Conservation (phyloP, 768 basidiomycete species). For the Mycena pura region DNA sequence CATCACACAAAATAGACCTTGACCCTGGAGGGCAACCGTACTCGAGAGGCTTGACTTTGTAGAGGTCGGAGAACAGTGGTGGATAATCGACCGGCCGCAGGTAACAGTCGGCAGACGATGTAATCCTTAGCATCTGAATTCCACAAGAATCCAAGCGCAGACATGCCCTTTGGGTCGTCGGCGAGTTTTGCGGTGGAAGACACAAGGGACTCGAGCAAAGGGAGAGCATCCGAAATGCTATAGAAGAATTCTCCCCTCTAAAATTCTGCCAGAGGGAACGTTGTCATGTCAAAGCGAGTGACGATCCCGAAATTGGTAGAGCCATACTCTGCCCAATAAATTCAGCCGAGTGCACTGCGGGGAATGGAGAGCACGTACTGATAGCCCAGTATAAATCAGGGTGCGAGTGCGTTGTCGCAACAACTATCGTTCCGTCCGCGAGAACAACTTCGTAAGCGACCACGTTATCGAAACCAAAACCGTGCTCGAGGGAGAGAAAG, state of each 20-base stretch:
- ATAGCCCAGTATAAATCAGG: slow-evolving; percentile 28
- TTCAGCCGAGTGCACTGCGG: no score
- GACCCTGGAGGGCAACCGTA: no score
- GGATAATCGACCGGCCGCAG: slow-evolving; percentile 6
- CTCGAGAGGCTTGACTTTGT: background rate
- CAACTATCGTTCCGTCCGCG: slow-evolving; percentile 16
- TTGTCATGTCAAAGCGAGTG: slow-evolving; percentile 25
- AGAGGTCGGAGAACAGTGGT: slow-evolving; percentile 13
- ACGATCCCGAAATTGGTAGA: slow-evolving; percentile 29
- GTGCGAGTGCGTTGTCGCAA: slow-evolving; percentile 14
- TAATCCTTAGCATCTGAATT: slow-evolving; percentile 6
- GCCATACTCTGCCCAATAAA: no score
- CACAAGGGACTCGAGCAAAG: slow-evolving; percentile 12
- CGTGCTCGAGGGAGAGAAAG: slow-evolving; percentile 15
- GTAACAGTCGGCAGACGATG: slow-evolving; percentile 17
- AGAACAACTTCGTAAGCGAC: slow-evolving; percentile 26
- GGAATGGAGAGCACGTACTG: no score
- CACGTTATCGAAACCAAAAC: slow-evolving; percentile 21
- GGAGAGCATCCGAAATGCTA: slow-evolving; percentile 1
- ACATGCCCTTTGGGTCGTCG: slow-evolving; percentile 10
- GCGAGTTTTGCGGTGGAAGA: slow-evolving; percentile 6
- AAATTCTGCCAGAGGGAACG: slow-evolving; percentile 7
- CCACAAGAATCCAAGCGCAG: slow-evolving; percentile 11
- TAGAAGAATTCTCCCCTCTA: slow-evolving; percentile 26
- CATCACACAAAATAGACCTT: no score